Conservation (phyloP, 139 green algal genomes). For the Limnomonas spitsbergensis region DNA sequence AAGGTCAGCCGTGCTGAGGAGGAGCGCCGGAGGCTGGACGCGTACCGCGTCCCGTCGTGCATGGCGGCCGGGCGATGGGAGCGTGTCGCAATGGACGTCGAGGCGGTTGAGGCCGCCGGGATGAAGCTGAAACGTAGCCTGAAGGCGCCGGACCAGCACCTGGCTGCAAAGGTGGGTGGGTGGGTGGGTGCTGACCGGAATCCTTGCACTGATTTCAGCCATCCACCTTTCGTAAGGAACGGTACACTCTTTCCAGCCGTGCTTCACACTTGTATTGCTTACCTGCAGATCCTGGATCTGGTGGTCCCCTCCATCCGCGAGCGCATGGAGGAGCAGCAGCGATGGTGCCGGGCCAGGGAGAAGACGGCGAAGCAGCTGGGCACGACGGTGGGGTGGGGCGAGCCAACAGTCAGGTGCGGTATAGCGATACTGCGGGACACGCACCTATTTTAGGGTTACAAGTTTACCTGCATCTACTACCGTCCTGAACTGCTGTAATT, state of each 20-base stretch:
- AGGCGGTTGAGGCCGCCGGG: background rate
- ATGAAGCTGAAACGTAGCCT: background rate
- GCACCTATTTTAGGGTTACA: background rate
- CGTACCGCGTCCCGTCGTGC: background rate
- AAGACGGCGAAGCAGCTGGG: slow-evolving; percentile 9
- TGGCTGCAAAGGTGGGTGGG: slow-evolving; percentile 1
- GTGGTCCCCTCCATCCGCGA: slow-evolving; percentile 11
- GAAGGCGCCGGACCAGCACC: background rate
- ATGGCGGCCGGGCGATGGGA: background rate
- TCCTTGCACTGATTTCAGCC: too few relatives aligned
- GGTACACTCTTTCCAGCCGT: too few relatives aligned
- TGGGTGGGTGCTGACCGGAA: too few relatives aligned
- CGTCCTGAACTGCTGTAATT: too few relatives aligned
- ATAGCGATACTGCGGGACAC: background rate
- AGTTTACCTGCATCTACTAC: background rate
- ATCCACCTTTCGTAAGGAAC: too few relatives aligned
- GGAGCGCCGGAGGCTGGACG: background rate
- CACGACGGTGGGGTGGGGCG: background rate
- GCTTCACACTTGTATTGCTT: too few relatives aligned
- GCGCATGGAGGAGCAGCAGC: slow-evolving; percentile 13
- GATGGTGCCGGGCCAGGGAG: background rate
- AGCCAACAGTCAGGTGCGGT: background rate
- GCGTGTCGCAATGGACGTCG: background rate
- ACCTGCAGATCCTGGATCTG: slow-evolving; percentile 8
- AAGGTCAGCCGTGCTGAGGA: background rate